A percentile compares a stretch with the other conserved stretches of the same genome.
These are phyloP conservation scores for Rhipidocladum racemiflorum DNA, from an alignment of 176 grass and related monocot species.

Conservation along the genomic window DNA sequence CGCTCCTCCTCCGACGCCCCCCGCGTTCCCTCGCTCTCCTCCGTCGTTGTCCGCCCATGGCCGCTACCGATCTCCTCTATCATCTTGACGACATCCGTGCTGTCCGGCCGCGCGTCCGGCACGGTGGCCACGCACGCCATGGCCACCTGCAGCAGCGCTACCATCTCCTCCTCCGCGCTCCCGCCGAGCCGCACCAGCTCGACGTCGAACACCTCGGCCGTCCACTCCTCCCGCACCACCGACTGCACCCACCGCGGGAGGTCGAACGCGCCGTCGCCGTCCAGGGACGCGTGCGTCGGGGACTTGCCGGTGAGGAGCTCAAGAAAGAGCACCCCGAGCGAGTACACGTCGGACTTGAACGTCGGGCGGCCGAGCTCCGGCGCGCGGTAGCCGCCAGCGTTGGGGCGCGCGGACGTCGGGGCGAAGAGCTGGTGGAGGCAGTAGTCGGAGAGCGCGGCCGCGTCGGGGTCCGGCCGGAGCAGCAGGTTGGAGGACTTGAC, in stretches of 20 bases:
- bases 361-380: constrained; percentile 75
- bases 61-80: constrained; percentile 55
- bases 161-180: constrained; percentile 88
- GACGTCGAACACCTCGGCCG: constrained; percentile 87
- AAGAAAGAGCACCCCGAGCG: constrained; percentile 73
- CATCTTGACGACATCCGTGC: constrained; percentile 54
- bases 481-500: constrained; percentile 70
- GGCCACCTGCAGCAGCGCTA: constrained; percentile 77
- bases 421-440: constrained; percentile 53
- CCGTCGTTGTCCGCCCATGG: constrained; percentile 19
- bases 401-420: constrained; percentile 25
- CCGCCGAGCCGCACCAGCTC: constrained; percentile 55
- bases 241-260: constrained; percentile 91
- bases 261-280: constrained; percentile 55
- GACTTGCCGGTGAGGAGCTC: constrained; percentile 74
- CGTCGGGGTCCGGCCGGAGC: constrained; percentile 46
- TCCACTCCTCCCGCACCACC: constrained; percentile 96
- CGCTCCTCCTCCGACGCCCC: constrained; percentile 39
- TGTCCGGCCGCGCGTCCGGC: constrained; percentile 60
- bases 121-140: constrained; percentile 70
- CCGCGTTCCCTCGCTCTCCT: constrained; percentile 38
- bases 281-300: constrained; percentile 40
- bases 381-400: constrained; percentile 54
- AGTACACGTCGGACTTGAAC: constrained; percentile 74
- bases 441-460: constrained; percentile 52